Percentiles rank a stretch among this genome's conserved stretches.
Evolutionary conservation across 768 basidiomycete genomes (phyloP).

Genomic region (Chiua virens): DNA sequence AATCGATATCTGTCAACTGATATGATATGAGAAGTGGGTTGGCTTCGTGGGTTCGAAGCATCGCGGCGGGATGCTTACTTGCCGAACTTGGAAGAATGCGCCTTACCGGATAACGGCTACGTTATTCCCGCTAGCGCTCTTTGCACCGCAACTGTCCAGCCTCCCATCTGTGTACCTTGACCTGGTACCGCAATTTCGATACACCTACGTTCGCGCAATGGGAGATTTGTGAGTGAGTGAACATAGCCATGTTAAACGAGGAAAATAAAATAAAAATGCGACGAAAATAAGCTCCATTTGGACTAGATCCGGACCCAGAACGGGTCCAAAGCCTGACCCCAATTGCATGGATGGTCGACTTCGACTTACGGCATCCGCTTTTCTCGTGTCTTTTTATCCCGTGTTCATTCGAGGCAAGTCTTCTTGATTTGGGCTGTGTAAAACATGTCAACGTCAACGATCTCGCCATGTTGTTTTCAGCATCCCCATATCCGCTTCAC

Average conservation of each 20-base stretch:
- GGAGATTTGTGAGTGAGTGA: background rate
- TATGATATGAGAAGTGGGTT: conserved; percentile 10
- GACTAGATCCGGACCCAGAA: conserved; percentile 15
- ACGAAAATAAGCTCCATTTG: conserved; percentile 6
- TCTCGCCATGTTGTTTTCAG: conserved; percentile 14
- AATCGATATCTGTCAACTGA: conserved; percentile 8
- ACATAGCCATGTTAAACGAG: too few relatives aligned
- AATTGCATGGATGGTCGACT: conserved; percentile 26
- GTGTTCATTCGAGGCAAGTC: conserved; percentile 16
- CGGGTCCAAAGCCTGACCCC: conserved; percentile 24
- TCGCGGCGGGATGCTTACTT: conserved; percentile 11
- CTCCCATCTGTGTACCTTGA: too few relatives aligned
- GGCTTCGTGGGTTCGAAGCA: conserved; percentile 15
- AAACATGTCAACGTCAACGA: conserved; percentile 27
- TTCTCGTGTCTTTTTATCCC: conserved; percentile 35
- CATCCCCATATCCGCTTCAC: conserved; percentile 17
- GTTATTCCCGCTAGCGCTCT: conserved; percentile 7
- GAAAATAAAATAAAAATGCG: background rate
- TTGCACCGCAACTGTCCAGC: background rate
- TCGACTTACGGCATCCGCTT: conserved; percentile 38
- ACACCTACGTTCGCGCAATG: too few relatives aligned
- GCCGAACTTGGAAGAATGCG: conserved; percentile 19
- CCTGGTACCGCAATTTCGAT: background rate
- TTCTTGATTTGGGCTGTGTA: conserved; percentile 23
- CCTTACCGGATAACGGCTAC: conserved; percentile 26